Percentiles rank a stretch among this genome's conserved stretches.
These are phyloP conservation scores for Talaromyces verruculosus DNA, from an alignment of 2,329 filamentous ascomycete genomes.

Conservation along the genomic window DNA sequence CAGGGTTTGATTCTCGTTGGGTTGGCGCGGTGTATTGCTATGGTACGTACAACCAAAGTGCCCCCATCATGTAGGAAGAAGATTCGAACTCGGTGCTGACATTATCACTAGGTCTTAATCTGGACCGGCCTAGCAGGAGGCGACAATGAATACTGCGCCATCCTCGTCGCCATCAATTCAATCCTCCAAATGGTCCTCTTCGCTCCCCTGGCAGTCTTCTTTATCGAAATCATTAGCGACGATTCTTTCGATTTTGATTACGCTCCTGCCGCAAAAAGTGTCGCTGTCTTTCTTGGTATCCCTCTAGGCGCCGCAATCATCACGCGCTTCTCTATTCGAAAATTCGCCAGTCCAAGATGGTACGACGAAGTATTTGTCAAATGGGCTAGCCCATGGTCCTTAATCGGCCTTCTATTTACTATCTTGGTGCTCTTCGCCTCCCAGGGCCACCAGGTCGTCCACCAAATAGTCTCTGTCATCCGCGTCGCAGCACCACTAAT, in stretches of 20 bases:
- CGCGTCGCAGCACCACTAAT: slow-evolving; percentile 77
- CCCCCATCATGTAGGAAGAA: neutral
- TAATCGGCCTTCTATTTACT: slow-evolving; percentile 82
- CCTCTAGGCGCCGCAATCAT: slow-evolving; percentile 77
- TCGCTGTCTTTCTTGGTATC: slow-evolving; percentile 82
- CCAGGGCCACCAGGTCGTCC: slow-evolving; percentile 72
- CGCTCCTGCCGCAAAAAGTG: slow-evolving; percentile 70
- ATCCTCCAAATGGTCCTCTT: slow-evolving; percentile 72
- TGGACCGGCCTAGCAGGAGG: slow-evolving; percentile 78
- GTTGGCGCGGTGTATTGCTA: slow-evolving; percentile 81
- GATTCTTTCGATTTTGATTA: slow-evolving; percentile 56
- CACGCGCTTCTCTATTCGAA: slow-evolving; percentile 65
- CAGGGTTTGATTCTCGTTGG: slow-evolving; percentile 79
- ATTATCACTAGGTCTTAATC: slow-evolving; percentile 56
- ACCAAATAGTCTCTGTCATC: slow-evolving; percentile 80
- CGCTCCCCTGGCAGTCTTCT: slow-evolving; percentile 67
- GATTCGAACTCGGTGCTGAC: neutral
- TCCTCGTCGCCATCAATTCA: slow-evolving; percentile 73
- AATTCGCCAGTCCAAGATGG: slow-evolving; percentile 54
- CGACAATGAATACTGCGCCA: slow-evolving; percentile 78
- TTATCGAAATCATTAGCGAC: slow-evolving; percentile 67
- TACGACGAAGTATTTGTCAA: slow-evolving; percentile 71
- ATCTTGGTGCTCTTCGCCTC: slow-evolving; percentile 83
- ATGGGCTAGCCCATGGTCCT: slow-evolving; percentile 68
- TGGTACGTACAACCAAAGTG: slow-evolving; percentile 55